Base-by-base conservation (phyloP, 768 basidiomycete genomes). In the Postia placenta region DNA sequence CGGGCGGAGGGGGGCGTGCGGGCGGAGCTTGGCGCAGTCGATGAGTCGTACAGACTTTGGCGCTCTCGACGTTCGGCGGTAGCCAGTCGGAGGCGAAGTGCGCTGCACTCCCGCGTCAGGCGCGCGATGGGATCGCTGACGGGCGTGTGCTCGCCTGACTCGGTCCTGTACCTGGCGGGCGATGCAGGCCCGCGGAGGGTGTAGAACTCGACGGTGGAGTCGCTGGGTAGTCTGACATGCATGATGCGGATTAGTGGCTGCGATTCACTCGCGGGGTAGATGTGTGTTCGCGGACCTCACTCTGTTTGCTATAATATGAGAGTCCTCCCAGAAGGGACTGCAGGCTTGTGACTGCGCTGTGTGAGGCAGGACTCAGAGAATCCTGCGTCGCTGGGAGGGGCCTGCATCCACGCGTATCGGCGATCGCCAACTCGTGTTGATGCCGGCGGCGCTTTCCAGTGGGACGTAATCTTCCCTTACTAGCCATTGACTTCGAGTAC, bases 61-160 rank as follows among this genome's bases (percentile, higher is more conserved):
- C 60, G 70, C 49, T 58, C 58, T 57, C 55, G 68, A 63, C 59
- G 64, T 65, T 67, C 62, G 22, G 58, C 70, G 69, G 64, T 60
- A 67, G 70, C 69, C 60, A 61, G 66, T 59, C 57, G 66, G 59
- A 58, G 56, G 69, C 69, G 66, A 70, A 70, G 66, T 70, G 73
- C 68, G 54, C 66, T 54, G 65, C 64, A 64, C 65, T 73, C 71
- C 64, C 71, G 62, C 46, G 67, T 66, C 56, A 70, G 64, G 56
- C 59, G 64, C 38, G 64, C 63, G 38, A 72, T 57, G 57, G 70
- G 70, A 61, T 72, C 72, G n/a, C 65, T 59, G 30, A 69, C 65
- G 53, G 69, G 72, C 60, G 48, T 51, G 27, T 54, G 52, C 27
- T 52, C 60, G 58, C 64, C 60, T 55, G 66, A 55, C 42, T 55